Base-by-base conservation (phyloP, 1,284 basidiomycete genomes). In the Ceratobasidium papillatum region DNA sequence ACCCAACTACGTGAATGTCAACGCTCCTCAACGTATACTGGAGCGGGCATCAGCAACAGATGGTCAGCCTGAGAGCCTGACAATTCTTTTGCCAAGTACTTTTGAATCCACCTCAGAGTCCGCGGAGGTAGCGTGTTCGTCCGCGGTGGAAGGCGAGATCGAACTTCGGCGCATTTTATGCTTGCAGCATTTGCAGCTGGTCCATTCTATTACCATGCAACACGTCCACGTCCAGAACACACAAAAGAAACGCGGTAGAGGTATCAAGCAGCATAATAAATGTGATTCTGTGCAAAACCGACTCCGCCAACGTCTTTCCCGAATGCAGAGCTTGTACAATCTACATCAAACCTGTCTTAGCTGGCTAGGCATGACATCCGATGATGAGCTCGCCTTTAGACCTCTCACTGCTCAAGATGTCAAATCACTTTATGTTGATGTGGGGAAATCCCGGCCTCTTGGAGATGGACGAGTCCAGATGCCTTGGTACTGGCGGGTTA, bases 401-500 rank as follows among this genome's bases (percentile, higher is more conserved):
- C 1, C 3, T 14, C 32, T 41, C 17, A 41, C 25, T 22, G 17
- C 3, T 5, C 5, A 7, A 17, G 36, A 38, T 43, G 2, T 61
- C 34, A 25, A 61, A 14, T n/a, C 14, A 5, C 19, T 41, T 22
- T 3, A 9, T 22, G 3, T 4, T 4, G 22, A 61, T 22, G 36
- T 41, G 14, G 36, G 36, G 7, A 41, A 54, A 54, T 3, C 8
- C 14, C 8, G 51, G 22, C 7, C 51, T 25, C 36, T 61, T 14
- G 59, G 59, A 19, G 59, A 61, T 2, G 59, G 59, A 14, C 19
- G 38, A 5, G 17, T 41, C 2, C 1, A 1, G 12, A 61, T 61
- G 59, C 59, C 59, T 1, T 61, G 59, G 59, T 61, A 61, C n/a
- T 61, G 59, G 59, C 34, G 59, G 11, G 27, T 38, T 17, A 3